Conservation (phyloP, 2,329 filamentous ascomycete species). For the Periconia sp. region DNA sequence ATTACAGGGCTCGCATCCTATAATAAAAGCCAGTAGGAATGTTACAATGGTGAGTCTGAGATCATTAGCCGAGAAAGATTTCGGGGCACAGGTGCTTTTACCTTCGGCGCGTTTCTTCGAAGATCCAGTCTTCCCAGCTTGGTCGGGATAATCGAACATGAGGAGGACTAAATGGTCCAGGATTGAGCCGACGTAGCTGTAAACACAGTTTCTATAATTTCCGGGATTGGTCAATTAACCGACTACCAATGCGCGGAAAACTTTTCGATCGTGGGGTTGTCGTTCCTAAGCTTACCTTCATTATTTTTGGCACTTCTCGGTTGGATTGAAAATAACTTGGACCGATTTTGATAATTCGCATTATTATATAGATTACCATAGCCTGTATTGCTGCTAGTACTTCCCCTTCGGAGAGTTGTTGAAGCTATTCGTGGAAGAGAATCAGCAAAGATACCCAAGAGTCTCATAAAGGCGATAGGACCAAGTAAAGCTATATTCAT, state of each 20-base stretch:
- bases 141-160: background rate
- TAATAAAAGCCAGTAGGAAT: background rate
- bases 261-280: too few relatives aligned
- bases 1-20: background rate
- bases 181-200: background rate
- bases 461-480: too few relatives aligned
- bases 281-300: too few relatives aligned
- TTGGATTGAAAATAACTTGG: background rate
- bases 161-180: background rate
- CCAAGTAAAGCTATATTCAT: too few relatives aligned
- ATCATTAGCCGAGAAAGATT: background rate
- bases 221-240: too few relatives aligned
- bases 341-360: background rate
- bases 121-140: slow-evolving; percentile 10
- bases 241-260: too few relatives aligned
- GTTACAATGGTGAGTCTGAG: background rate
- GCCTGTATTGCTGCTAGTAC: background rate
- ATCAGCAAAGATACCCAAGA: background rate
- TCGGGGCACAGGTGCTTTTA: too few relatives aligned
- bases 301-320: background rate
- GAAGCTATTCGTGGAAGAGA: background rate
- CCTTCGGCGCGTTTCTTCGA: slow-evolving; percentile 6
- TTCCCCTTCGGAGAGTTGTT: background rate
- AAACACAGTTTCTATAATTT: background rate
- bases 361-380: background rate